A percentile compares a stretch with the other conserved stretches of the same genome.
phyloP scores from a whole-genome alignment of 345 rosid species.

The Iberis pinnata region DNA sequence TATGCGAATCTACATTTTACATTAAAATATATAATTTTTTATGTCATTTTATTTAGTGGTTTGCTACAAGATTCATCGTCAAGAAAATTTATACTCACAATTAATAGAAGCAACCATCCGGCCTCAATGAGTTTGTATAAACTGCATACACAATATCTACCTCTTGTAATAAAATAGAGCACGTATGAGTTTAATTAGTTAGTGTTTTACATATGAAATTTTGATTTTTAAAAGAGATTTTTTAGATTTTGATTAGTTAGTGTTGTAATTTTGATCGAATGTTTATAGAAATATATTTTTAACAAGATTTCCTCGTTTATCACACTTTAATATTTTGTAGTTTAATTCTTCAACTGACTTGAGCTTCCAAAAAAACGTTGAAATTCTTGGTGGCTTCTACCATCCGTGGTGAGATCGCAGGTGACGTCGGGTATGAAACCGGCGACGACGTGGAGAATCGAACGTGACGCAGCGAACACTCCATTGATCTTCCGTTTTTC shows the following conservation, averaged over 20 bases:
- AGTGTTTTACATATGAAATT: background rate
- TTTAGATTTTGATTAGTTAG: background rate
- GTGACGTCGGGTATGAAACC: conserved; percentile 45
- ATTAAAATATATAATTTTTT: background rate
- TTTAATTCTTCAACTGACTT: conserved; percentile 32
- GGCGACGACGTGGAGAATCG: conserved; percentile 61
- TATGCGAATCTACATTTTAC: background rate
- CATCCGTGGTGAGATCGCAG: conserved; percentile 56
- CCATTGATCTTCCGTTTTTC: conserved; percentile 44
- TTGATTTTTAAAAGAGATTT: background rate
- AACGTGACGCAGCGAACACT: conserved; percentile 48
- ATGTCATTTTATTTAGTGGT: too few species aligned
- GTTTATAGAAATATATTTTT: too few species aligned
- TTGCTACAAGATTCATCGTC: background rate
- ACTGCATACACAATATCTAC: too few species aligned
- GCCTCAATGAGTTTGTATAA: too few species aligned
- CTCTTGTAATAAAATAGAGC: too few species aligned
- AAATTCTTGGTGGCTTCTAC: conserved; percentile 44
- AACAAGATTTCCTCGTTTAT: too few species aligned
- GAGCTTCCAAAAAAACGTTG: conserved; percentile 61
- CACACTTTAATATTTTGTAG: too few species aligned
- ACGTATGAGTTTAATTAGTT: background rate
- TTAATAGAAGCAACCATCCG: too few species aligned
- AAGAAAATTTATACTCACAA: background rate
- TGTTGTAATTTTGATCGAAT: background rate